Evolutionary conservation across 139 green algal species (phyloP).

Genomic region (Tetraselmis striata): DNA sequence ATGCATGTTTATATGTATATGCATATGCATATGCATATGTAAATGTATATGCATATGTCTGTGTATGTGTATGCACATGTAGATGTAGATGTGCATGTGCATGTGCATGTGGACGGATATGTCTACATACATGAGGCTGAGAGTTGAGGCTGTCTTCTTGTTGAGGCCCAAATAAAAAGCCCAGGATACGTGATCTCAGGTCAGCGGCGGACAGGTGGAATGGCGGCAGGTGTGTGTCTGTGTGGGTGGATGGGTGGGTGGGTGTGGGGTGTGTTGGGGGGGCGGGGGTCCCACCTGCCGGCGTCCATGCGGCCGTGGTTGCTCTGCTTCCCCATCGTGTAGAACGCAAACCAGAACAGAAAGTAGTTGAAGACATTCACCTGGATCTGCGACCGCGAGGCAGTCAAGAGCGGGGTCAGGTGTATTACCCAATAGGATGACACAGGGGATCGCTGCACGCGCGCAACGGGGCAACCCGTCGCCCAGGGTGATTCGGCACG

Average conservation of each 20-base stretch:
- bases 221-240: neutral
- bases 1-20: no score
- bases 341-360: slow-evolving; percentile 77
- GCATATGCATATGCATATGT: neutral
- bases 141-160: no score
- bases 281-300: neutral
- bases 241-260: neutral
- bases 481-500: no score
- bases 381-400: slow-evolving; percentile 31
- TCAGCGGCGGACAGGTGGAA: no score
- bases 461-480: no score
- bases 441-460: no score
- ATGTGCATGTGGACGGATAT: neutral
- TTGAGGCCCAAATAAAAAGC: no score
- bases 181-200: no score
- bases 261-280: neutral
- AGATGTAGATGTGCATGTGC: neutral
- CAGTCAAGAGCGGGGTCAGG: no score
- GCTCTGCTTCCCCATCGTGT: slow-evolving; percentile 39
- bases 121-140: neutral
- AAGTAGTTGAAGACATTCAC: slow-evolving; percentile 67
- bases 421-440: neutral
- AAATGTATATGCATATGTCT: neutral
- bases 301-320: neutral
- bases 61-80: neutral